phyloP scores from a whole-genome alignment of 306 rosid species.

The Lithocarpus polystachyus region DNA sequence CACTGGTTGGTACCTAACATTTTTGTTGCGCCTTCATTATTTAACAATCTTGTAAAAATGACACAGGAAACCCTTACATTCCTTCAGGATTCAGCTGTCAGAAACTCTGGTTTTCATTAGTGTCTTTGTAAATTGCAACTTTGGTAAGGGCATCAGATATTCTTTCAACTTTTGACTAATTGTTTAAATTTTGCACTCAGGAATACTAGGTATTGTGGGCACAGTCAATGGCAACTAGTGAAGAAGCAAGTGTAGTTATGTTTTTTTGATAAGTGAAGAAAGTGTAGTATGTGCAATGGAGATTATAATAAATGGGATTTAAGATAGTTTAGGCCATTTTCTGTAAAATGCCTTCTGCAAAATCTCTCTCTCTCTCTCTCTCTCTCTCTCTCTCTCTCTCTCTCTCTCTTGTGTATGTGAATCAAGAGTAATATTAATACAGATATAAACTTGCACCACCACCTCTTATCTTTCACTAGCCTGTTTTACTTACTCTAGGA shows the following conservation, averaged over 20 bases:
- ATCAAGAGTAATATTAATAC: neutral
- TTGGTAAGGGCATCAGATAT: neutral
- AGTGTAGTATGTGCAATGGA: too few relatives aligned
- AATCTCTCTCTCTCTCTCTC: too few relatives aligned
- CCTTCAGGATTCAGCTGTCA: neutral
- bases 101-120: neutral
- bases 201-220: neutral
- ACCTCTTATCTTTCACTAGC: neutral
- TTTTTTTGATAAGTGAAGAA: too few relatives aligned
- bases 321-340: too few relatives aligned
- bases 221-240: too few relatives aligned
- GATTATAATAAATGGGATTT: too few relatives aligned
- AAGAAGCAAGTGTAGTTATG: too few relatives aligned
- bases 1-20: neutral
- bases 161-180: neutral
- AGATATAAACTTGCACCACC: neutral
- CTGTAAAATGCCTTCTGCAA: too few relatives aligned
- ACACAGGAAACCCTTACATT: neutral
- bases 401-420: neutral
- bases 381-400: too few relatives aligned
- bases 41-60: neutral
- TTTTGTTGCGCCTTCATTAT: neutral
- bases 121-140: neutral
- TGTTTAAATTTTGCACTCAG: neutral
- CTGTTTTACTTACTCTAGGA: neutral